Conservation (phyloP, 2,329 filamentous ascomycete species). For the Beauveria pseudobassiana region DNA sequence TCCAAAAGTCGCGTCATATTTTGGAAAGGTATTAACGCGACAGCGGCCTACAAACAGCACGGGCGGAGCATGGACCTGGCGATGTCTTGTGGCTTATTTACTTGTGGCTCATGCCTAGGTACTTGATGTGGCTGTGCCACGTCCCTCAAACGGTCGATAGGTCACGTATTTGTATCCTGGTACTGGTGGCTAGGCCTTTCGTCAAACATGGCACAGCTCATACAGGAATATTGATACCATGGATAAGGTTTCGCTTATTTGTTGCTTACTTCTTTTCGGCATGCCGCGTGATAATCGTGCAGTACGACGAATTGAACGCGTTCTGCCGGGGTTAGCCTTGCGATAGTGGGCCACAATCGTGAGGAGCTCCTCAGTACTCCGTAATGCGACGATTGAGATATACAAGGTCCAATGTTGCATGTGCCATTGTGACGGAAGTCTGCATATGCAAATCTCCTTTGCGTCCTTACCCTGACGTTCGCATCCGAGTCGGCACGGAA, state of each 20-base stretch:
- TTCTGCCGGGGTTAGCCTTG: no score
- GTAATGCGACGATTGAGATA: neutral
- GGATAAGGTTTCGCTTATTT: no score
- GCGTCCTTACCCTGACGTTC: neutral
- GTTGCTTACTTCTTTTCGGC: no score
- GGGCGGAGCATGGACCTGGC: neutral
- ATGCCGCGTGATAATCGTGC: no score
- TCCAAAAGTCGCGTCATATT: neutral
- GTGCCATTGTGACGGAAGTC: neutral
- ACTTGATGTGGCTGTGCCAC: neutral
- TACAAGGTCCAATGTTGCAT: neutral
- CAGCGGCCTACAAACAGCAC: neutral
- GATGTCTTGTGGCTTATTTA: neutral
- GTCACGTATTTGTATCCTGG: neutral
- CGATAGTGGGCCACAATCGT: neutral
- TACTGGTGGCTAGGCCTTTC: neutral
- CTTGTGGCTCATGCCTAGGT: neutral
- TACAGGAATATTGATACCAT: neutral
- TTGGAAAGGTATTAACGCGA: neutral
- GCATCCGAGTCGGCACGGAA: neutral
- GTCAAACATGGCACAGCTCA: no score
- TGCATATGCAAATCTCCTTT: slow-evolving; percentile 9
- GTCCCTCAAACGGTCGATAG: neutral
- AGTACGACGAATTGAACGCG: no score
- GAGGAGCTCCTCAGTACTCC: neutral